Evolutionary conservation across 345 rosid genomes (phyloP), one percentile per base, ranked within the genome.

Genomic region (Moricandia arvensis): DNA sequence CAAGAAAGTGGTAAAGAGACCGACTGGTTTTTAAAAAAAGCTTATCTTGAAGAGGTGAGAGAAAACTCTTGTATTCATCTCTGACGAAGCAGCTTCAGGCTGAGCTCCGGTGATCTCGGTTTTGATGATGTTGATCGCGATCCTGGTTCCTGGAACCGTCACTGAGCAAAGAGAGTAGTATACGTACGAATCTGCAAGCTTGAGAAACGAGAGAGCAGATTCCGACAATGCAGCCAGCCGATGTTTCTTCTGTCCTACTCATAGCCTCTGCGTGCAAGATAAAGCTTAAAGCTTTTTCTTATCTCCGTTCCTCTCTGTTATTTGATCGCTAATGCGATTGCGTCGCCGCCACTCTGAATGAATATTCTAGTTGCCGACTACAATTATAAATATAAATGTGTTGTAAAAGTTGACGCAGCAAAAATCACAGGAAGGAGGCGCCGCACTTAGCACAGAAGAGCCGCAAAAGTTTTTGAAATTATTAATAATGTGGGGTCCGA

Each of bases 171-270:
- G 77, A 66, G 73, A 78, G 81, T 27, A 72, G 7, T 8, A 72
- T 66, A 1, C 81, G 68, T 11, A 78, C 6, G 59, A 78, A 78
- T 57, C 69, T 66, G 69, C 77, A 59, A 35, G 58, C 76, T 49
- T 77, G 73, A 18, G 65, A 72, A 15, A 78, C 69, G 5, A 66
- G 34, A 53, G 77, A 78, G 65, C 81, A 72, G 35, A 78, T 30
- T 41, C 77, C 69, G 37, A 78, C 73, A 26, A 72, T 4, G 24
- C 81, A 78, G 30, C 77, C 77, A 38, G 72, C 81, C 0, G 73
- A 66, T 8, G 81, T 66, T 72, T 66, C 81, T 62, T 72, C 77
- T 51, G 77, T 72, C 41, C 81, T 60, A 37, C 73, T 60, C 81
- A 78, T 72, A 1, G 26, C 53, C 33, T 51, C 49, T 63, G 11